A percentile compares a stretch with the other conserved stretches of the same genome.
These are phyloP conservation scores for Cinnamomum chago DNA, from an alignment of 164 flowering plant species.

Conservation along the genomic window DNA sequence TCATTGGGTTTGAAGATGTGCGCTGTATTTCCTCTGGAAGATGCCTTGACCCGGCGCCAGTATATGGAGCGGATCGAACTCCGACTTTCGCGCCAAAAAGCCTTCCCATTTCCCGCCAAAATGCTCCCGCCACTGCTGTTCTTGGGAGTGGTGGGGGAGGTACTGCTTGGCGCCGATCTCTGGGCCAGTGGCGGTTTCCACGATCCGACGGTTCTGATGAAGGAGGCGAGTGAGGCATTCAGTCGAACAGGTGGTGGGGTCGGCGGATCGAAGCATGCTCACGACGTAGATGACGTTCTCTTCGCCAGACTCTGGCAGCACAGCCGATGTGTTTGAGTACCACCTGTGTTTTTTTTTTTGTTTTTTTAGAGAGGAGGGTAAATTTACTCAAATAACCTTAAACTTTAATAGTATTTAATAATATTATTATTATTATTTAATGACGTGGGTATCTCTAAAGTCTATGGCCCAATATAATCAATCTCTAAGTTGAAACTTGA, in stretches of 20 bases:
- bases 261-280: conserved; percentile 26
- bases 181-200: conserved; percentile 13
- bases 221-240: conserved; percentile 17
- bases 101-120: conserved; percentile 70
- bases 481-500: fast-evolving
- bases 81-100: conserved; percentile 53
- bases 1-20: background rate
- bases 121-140: conserved; percentile 67
- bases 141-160: conserved; percentile 56
- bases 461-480: no score
- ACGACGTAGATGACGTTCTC: conserved; percentile 22
- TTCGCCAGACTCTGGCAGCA: conserved; percentile 19
- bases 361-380: no score
- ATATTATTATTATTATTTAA: no score
- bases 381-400: no score
- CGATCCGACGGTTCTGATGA: conserved; percentile 19
- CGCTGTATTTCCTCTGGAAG: conserved; percentile 39
- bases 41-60: conserved; percentile 89
- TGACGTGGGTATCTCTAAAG: no score
- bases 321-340: conserved; percentile 26
- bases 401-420: no score
- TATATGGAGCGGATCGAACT: conserved; percentile 71
- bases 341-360: conserved; percentile 18
- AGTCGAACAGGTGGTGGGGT: conserved; percentile 16
- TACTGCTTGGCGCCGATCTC: conserved; percentile 65